These are phyloP conservation scores for Gymnopilus junonius DNA, from an alignment of 768 basidiomycete species.

Conservation along the genomic window DNA sequence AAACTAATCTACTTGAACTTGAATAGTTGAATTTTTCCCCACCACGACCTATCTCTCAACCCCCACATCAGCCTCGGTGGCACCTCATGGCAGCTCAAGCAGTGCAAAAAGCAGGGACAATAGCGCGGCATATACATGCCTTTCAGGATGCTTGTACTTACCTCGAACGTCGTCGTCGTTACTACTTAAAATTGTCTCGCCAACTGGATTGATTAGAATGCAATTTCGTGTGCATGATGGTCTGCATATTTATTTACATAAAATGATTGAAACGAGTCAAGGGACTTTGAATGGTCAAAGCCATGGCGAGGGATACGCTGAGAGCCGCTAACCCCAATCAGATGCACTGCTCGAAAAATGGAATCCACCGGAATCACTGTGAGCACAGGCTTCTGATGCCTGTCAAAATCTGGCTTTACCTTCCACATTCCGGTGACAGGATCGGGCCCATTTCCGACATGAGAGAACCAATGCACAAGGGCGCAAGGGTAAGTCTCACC, in stretches of 20 bases:
- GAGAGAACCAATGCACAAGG: conserved; percentile 32
- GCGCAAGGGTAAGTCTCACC: conserved; percentile 27
- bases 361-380: conserved; percentile 33
- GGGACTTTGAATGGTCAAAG: conserved; percentile 19
- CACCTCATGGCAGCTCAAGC: too few relatives aligned
- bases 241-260: conserved; percentile 36
- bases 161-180: not conserved
- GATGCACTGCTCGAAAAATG: conserved; percentile 34
- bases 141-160: too few relatives aligned
- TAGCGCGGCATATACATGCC: conserved; percentile 16
- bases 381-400: not conserved
- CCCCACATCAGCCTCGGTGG: too few relatives aligned
- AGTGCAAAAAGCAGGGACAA: not conserved
- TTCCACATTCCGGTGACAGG: conserved; percentile 38
- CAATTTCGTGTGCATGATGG: conserved; percentile 21
- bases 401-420: conserved; percentile 28
- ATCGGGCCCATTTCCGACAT: conserved; percentile 22
- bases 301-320: not conserved
- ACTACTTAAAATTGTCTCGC: too few relatives aligned
- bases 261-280: conserved; percentile 26
- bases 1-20: too few relatives aligned
- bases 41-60: too few relatives aligned
- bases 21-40: too few relatives aligned
- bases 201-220: too few relatives aligned
- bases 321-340: conserved; percentile 29